Evolutionary conservation across 176 grass and related monocot species (phyloP), one percentile per base, ranked within the genome.

Genomic region (Metroxylon sagu): DNA sequence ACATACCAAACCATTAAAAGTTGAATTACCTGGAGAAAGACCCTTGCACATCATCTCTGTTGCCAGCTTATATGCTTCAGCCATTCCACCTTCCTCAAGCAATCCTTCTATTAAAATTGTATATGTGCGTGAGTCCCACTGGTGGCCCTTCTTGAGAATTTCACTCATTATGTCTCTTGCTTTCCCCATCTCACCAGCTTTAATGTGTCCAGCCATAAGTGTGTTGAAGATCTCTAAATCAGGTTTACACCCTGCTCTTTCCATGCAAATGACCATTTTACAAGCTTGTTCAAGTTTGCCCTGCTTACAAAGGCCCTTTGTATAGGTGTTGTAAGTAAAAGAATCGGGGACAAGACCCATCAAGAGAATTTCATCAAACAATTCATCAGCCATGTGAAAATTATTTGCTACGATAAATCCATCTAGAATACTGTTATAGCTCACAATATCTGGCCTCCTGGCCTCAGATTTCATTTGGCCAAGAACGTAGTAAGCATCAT

Each of bases 341-440:
- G 54, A 26, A 61, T 65, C 71, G 1, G 83, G 88, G 48, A 80
- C 53, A 49, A 83, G 27, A 43, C 88, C 88, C 1, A 66, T 56
- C 8, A 87, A 54, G 54, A 90, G 82, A 58, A 93, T 87, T 84
- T 84, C 83, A 70, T 93, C 88, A 27, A 95, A 88, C 67, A 73
- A 67, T 62, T 85, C 67, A 14, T 83, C 75, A 15, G 78, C 78
- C 51, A 53, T 61, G 4, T 74, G 50, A 12, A 85, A 74, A 21
- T 62, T n/a, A 0, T 48, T 48, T 29, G 14, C 25, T 21, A 54
- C 19, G 5, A 59, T 56, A 65, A 76, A 85, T 0, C 63, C 78
- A n/a, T 56, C 62, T 12, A 80, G 19, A 16, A 89, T 10, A 2
- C 7, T 53, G 25, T 76, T 77, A 56, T 71, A 82, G 56, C 78